phyloP scores from a whole-genome alignment of 1,139 yeast genomes.

The Schizosaccharomyces versatilis region DNA sequence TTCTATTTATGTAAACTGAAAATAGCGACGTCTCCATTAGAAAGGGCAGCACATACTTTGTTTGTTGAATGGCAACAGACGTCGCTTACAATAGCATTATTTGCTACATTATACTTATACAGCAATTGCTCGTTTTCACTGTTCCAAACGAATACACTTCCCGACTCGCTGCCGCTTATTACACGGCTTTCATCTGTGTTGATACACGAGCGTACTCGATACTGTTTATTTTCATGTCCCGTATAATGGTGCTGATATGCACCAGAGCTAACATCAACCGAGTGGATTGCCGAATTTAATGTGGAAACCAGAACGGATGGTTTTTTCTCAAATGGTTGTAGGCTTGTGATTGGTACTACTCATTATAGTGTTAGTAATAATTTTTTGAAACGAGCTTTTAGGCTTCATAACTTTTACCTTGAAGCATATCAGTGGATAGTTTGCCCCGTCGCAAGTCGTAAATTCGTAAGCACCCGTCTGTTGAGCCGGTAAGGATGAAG shows the following conservation, averaged over 20 bases:
- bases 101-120: too few relatives aligned
- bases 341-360: constrained; percentile 17
- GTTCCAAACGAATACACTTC: constrained; percentile 74
- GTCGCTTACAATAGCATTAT: background rate
- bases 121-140: constrained; percentile 16
- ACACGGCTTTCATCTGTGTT: constrained; percentile 41
- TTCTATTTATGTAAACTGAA: too few relatives aligned
- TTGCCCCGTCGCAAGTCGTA: constrained; percentile 20
- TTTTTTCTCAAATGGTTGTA: constrained; percentile 13
- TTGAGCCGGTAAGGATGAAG: constrained; percentile 20
- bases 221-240: constrained; percentile 18
- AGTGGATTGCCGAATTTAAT: constrained; percentile 16
- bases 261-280: constrained; percentile 17
- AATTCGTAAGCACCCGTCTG: constrained; percentile 19
- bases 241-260: constrained; percentile 15
- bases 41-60: too few relatives aligned
- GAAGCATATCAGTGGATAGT: constrained; percentile 17
- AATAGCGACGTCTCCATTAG: too few relatives aligned
- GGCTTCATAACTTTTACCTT: constrained; percentile 11
- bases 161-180: constrained; percentile 76
- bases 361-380: background rate
- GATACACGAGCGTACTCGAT: constrained; percentile 15
- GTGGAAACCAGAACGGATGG: constrained; percentile 16
- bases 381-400: background rate
- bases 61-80: too few relatives aligned